These are phyloP conservation scores for Aspergillus bombycis DNA, from an alignment of 2,329 filamentous ascomycete genomes.

Conservation along the genomic window DNA sequence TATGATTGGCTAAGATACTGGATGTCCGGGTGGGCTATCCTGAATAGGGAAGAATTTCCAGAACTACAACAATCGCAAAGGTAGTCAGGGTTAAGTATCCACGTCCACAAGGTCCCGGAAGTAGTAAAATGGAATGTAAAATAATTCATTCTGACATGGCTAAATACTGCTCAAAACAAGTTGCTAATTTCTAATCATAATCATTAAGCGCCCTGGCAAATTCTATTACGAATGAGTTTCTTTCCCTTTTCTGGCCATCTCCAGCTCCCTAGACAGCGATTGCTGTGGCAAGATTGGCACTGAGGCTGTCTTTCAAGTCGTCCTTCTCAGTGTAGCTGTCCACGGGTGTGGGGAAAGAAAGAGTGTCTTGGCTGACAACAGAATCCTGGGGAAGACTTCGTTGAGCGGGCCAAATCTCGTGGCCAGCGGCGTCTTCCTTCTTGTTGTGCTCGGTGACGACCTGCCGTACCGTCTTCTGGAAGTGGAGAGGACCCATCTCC, in stretches of 20 bases:
- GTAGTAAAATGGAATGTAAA: background rate
- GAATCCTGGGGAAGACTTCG: slow-evolving; percentile 32
- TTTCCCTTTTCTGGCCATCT: background rate
- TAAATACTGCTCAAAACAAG: background rate
- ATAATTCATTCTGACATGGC: slow-evolving; percentile 1
- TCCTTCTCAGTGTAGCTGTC: slow-evolving; percentile 6
- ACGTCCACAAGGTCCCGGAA: background rate
- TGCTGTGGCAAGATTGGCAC: background rate
- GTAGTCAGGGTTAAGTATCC: background rate
- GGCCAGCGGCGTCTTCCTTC: slow-evolving; percentile 48
- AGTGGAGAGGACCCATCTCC: slow-evolving; percentile 61
- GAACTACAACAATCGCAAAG: background rate
- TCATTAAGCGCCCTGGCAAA: background rate
- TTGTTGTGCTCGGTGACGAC: slow-evolving; percentile 51
- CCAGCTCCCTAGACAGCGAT: background rate
- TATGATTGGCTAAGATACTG: background rate
- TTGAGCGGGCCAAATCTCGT: slow-evolving; percentile 58
- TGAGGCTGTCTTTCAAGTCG: background rate
- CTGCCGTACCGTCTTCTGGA: slow-evolving; percentile 57
- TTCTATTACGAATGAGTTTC: background rate
- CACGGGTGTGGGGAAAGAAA: slow-evolving; percentile 28
- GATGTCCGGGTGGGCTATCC: background rate
- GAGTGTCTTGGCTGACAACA: slow-evolving; percentile 29
- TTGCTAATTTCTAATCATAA: slow-evolving; percentile 1
- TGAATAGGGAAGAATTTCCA: background rate